Evolutionary conservation across 257 asterid species (phyloP).

Genomic region (Sherardia arvensis): DNA sequence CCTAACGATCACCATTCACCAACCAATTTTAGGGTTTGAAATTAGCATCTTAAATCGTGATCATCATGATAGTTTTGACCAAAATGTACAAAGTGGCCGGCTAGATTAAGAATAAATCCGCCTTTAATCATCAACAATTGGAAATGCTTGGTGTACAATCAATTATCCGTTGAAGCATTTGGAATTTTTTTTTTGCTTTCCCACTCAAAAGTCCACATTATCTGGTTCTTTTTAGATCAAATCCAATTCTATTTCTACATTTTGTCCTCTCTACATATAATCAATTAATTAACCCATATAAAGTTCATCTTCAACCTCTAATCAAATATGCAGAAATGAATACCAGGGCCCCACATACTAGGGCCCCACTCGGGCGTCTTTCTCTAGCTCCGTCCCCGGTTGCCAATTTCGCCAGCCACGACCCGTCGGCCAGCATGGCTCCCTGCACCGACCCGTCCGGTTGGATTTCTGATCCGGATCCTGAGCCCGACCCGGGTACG

Average conservation of each 20-base stretch:
- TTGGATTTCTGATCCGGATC: constrained; percentile 14
- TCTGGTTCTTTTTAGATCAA: neutral
- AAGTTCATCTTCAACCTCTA: neutral
- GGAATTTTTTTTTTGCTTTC: neutral
- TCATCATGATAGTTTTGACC: neutral
- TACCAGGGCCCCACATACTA: constrained; percentile 14
- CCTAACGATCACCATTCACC: neutral
- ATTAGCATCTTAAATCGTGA: neutral
- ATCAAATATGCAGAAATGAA: constrained; percentile 19
- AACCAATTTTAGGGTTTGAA: neutral
- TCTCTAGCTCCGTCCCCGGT: constrained; percentile 36
- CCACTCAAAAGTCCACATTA: neutral
- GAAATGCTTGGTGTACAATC: constrained; percentile 6
- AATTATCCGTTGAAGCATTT: neutral
- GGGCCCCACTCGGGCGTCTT: constrained; percentile 6
- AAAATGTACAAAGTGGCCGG: neutral
- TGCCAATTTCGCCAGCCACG: constrained; percentile 72
- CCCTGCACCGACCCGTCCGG: constrained; percentile 31
- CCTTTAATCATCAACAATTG: neutral
- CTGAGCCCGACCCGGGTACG: constrained; percentile 18
- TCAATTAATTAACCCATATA: neutral
- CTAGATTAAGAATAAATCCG: neutral
- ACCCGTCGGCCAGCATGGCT: constrained; percentile 52
- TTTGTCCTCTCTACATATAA: neutral
- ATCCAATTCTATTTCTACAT: neutral